These are phyloP conservation scores for Hanseniaspora valbyensis DNA, from an alignment of 805 yeast genomes.

Conservation along the genomic window DNA sequence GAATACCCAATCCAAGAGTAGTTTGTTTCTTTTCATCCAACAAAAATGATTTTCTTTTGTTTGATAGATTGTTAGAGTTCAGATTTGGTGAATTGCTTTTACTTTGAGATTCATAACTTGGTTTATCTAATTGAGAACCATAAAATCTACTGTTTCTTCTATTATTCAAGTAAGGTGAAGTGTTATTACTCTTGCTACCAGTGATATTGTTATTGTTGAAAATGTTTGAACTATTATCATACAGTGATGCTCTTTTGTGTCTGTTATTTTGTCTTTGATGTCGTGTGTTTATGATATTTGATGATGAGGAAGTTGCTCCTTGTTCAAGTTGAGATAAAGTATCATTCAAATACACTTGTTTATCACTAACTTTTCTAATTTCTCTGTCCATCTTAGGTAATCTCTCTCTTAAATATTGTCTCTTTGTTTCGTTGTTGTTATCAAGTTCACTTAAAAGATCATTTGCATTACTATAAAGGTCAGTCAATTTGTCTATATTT, in stretches of 20 bases:
- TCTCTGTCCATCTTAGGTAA: background rate
- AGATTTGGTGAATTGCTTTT: background rate
- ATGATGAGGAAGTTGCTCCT: background rate
- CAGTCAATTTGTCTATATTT: slow-evolving; percentile 4
- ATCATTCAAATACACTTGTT: slow-evolving; percentile 3
- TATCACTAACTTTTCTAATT: background rate
- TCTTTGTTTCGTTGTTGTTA: slow-evolving; percentile 4
- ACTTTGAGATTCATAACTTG: background rate
- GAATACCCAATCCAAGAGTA: background rate
- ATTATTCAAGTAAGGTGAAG: slow-evolving; percentile 4
- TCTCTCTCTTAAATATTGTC: background rate
- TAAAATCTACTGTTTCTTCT: slow-evolving; percentile 12
- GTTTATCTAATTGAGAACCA: background rate
- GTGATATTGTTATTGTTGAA: background rate
- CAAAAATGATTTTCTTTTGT: slow-evolving; percentile 9
- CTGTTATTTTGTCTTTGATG: background rate
- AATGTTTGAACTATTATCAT: background rate
- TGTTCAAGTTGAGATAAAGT: background rate
- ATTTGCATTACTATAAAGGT: background rate
- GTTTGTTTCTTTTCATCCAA: background rate
- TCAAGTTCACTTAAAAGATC: slow-evolving; percentile 5
- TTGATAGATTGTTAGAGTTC: background rate
- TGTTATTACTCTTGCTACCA: background rate
- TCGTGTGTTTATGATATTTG: background rate
- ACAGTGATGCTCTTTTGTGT: background rate